phyloP scores from a whole-genome alignment of 805 yeast genomes.

The Dipodascus albidus region DNA sequence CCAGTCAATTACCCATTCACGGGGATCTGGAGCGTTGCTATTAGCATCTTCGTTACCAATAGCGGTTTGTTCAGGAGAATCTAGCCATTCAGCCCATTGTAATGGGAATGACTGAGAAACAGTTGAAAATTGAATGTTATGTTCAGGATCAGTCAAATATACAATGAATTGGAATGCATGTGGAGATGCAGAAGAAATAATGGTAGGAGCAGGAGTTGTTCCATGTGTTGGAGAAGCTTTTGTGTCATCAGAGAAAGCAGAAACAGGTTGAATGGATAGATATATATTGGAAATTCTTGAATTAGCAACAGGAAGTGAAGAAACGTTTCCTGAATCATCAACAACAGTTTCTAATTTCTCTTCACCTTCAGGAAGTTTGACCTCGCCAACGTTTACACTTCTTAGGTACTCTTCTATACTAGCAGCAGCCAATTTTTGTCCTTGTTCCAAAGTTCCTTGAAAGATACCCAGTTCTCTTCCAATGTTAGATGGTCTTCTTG shows the following conservation, averaged over 20 bases:
- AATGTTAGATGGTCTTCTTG: conserved; percentile 25
- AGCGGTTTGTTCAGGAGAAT: conserved; percentile 27
- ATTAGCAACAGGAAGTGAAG: conserved; percentile 11
- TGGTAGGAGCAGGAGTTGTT: conserved; percentile 15
- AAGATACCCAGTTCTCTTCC: conserved; percentile 53
- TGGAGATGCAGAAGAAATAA: conserved; percentile 28
- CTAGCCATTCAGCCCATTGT: conserved; percentile 92
- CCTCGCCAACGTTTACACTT: conserved; percentile 17
- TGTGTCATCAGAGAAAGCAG: conserved; percentile 25
- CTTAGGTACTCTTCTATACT: conserved; percentile 64
- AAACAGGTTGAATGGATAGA: conserved; percentile 57
- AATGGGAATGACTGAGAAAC: conserved; percentile 85
- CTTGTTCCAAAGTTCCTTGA: conserved; percentile 68
- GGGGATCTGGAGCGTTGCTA: conserved; percentile 43
- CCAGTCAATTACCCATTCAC: conserved; percentile 76
- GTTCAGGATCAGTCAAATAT: conserved; percentile 66
- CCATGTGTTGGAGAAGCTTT: conserved; percentile 10
- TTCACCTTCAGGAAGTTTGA: conserved; percentile 17
- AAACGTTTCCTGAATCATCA: conserved; percentile 9
- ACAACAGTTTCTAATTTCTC: conserved; percentile 15
- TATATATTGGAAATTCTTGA: conserved; percentile 47
- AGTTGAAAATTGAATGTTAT: conserved; percentile 59
- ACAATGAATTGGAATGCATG: conserved; percentile 62
- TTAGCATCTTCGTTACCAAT: conserved; percentile 28
- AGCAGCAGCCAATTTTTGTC: conserved; percentile 80